A percentile compares a stretch with the other conserved stretches of the same genome.
phyloP scores from a whole-genome alignment of 1,284 basidiomycete genomes.

The Cryptococcus sp. region DNA sequence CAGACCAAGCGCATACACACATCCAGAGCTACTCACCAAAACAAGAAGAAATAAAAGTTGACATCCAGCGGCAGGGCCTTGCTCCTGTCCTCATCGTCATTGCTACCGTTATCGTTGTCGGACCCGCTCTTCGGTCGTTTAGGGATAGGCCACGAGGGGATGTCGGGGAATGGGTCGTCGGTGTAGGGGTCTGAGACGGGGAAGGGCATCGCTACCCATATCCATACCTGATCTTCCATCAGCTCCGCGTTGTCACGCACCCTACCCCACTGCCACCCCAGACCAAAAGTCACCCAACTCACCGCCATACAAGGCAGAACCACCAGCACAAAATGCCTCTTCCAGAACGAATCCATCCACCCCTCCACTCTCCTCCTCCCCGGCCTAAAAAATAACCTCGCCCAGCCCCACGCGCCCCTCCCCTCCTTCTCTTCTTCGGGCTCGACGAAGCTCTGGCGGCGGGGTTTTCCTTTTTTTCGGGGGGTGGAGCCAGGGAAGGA shows the following conservation, averaged over 20 bases:
- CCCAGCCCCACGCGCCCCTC: conserved; percentile 14
- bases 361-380: conserved; percentile 49
- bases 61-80: conserved; percentile 48
- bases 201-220: conserved; percentile 57
- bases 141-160: conserved; percentile 38
- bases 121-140: conserved; percentile 19
- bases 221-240: conserved; percentile 47
- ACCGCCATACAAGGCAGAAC: conserved; percentile 53
- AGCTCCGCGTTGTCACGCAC: not conserved
- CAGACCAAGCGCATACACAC: not conserved
- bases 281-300: conserved; percentile 13
- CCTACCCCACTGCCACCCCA: not conserved
- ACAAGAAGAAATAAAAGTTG: conserved; percentile 54
- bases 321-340: conserved; percentile 53
- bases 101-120: conserved; percentile 6
- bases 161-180: conserved; percentile 45
- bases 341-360: conserved; percentile 55
- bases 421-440: conserved; percentile 16
- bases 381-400: conserved; percentile 47
- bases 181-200: conserved; percentile 54
- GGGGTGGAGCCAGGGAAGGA: not conserved
- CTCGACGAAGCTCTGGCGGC: conserved; percentile 26
- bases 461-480: conserved; percentile 12
- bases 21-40: conserved; percentile 35
- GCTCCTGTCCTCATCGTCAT: conserved; percentile 5